Evolutionary conservation across 441 rosid species (phyloP).

Genomic region (Macaranga tanarius): DNA sequence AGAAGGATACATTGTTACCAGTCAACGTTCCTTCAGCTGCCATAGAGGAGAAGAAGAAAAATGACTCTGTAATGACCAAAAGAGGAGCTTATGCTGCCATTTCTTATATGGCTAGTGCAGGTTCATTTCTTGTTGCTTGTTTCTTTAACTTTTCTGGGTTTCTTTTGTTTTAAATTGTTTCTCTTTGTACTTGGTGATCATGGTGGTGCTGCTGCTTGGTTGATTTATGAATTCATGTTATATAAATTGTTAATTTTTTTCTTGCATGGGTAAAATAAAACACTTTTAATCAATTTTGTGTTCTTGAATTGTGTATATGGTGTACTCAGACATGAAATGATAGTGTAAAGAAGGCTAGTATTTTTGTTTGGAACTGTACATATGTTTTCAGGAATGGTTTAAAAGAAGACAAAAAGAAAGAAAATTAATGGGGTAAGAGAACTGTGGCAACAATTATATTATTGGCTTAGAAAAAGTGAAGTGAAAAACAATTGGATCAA

Average conservation of each 20-base stretch:
- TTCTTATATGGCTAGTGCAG: slow-evolving; percentile 66
- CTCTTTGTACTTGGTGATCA: neutral
- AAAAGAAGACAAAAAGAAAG: slow-evolving; percentile 6
- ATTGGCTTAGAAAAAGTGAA: slow-evolving; percentile 23
- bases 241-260: neutral
- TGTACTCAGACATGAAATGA: neutral
- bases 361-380: neutral
- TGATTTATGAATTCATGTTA: neutral
- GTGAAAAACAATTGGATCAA: neutral
- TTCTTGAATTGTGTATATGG: neutral
- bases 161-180: neutral
- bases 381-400: neutral
- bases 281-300: neutral
- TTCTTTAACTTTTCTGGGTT: neutral
- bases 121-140: slow-evolving; percentile 24
- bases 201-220: neutral
- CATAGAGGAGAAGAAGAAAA: slow-evolving; percentile 16
- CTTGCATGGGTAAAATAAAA: neutral
- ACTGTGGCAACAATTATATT: neutral
- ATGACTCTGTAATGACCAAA: slow-evolving; percentile 30
- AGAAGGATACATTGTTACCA: slow-evolving; percentile 24
- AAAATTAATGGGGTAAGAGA: neutral
- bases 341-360: neutral
- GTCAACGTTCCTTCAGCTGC: slow-evolving; percentile 16
- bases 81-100: slow-evolving; percentile 58